A percentile compares a stretch with the other conserved stretches of the same genome.
Conservation (phyloP, 768 basidiomycete species). For the Tephrocybe sp. region DNA sequence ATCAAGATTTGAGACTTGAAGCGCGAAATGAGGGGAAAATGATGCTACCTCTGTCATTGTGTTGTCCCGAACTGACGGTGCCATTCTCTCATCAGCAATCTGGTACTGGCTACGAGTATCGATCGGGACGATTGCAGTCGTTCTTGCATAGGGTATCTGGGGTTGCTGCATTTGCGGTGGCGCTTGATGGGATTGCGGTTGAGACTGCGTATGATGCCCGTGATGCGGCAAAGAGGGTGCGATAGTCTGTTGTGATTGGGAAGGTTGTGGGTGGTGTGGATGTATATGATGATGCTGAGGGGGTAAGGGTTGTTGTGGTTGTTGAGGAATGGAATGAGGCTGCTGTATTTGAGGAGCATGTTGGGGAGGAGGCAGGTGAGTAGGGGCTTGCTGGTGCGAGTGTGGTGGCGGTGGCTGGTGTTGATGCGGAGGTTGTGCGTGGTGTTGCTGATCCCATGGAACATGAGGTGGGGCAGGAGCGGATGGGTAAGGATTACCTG, state of each 20-base stretch:
- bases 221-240: slow-evolving; percentile 16
- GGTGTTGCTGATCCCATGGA: slow-evolving; percentile 36
- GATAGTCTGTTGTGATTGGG: slow-evolving; percentile 18
- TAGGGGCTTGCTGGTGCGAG: slow-evolving; percentile 17
- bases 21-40: neutral
- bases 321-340: slow-evolving; percentile 23
- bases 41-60: slow-evolving; percentile 43
- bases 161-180: slow-evolving; percentile 25
- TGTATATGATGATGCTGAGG: slow-evolving; percentile 18
- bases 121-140: slow-evolving; percentile 42
- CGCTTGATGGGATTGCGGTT: slow-evolving; percentile 15
- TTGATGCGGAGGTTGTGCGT: slow-evolving; percentile 24
- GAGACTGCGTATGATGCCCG: slow-evolving; percentile 10
- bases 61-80: slow-evolving; percentile 32
- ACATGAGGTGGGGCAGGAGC: slow-evolving; percentile 39
- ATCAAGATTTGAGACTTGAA: slow-evolving; percentile 11
- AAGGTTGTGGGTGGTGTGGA: slow-evolving; percentile 15
- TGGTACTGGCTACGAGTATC: slow-evolving; percentile 38
- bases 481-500: slow-evolving; percentile 45
- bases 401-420: slow-evolving; percentile 15
- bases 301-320: slow-evolving; percentile 20
- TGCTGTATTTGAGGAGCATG: slow-evolving; percentile 19
- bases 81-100: slow-evolving; percentile 32
- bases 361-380: slow-evolving; percentile 17
- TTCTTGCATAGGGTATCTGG: slow-evolving; percentile 32